These are phyloP conservation scores for Psilocybe sp. DNA, from an alignment of 768 basidiomycete genomes.

Conservation along the genomic window DNA sequence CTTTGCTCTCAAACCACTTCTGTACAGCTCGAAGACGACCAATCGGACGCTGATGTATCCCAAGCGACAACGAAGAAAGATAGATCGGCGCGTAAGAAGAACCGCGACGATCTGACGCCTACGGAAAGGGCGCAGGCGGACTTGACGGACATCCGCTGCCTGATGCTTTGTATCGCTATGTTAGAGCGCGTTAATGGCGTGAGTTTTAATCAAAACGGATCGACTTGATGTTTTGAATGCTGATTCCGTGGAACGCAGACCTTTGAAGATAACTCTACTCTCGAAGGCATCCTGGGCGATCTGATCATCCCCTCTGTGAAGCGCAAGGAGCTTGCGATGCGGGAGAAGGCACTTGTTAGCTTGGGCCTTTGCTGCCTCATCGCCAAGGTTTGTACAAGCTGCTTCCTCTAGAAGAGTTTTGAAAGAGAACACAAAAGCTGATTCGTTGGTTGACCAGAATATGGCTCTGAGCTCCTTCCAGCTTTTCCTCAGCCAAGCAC, in stretches of 20 bases:
- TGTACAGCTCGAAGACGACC: slow-evolving; percentile 21
- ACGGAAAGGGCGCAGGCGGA: slow-evolving; percentile 69
- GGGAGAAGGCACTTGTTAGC: slow-evolving; percentile 77
- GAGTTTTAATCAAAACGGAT: slow-evolving; percentile 25
- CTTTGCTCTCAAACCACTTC: neutral
- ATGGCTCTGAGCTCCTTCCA: slow-evolving; percentile 72
- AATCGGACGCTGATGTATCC: slow-evolving; percentile 19
- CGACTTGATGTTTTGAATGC: neutral
- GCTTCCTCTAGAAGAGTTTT: neutral
- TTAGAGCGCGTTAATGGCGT: slow-evolving; percentile 91
- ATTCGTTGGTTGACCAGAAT: slow-evolving; percentile 30
- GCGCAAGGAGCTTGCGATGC: slow-evolving; percentile 77
- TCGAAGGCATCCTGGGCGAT: slow-evolving; percentile 79
- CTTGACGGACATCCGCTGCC: slow-evolving; percentile 75
- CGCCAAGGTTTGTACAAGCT: slow-evolving; percentile 48
- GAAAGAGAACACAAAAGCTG: neutral
- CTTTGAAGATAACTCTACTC: slow-evolving; percentile 74
- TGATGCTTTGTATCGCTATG: slow-evolving; percentile 82
- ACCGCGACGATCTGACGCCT: slow-evolving; percentile 58
- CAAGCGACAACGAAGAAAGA: slow-evolving; percentile 26
- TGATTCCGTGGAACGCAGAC: slow-evolving; percentile 37
- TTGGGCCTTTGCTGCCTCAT: slow-evolving; percentile 87
- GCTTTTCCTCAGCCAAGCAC: slow-evolving; percentile 76
- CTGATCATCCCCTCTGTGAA: slow-evolving; percentile 89
- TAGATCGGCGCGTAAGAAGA: slow-evolving; percentile 29